Base-by-base conservation (phyloP, 2,329 filamentous ascomycete species). In the Eutypella sp. region DNA sequence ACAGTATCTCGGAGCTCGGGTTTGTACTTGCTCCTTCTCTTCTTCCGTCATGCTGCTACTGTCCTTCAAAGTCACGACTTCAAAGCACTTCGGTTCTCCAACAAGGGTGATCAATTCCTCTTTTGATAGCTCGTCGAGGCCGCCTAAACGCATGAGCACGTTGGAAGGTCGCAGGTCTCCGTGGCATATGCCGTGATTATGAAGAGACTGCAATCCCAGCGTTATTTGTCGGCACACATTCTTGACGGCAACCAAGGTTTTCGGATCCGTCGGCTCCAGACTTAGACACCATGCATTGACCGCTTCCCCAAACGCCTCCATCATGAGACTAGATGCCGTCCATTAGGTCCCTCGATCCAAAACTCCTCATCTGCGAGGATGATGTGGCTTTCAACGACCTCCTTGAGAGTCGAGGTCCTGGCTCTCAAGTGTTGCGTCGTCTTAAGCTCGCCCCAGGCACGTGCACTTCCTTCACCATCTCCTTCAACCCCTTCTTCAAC, bases 91-190 rank as follows among this genome's bases (percentile, higher is more conserved):
- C 10, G 24, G 42, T 24, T 29, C 19, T 2, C 42, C 9, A 6
- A n/a, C 29, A 5, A 40, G n/a, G 7, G 18, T 10, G 22, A 44
- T 15, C n/a, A 44, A 10, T 7, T 44, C 6, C 15, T 23, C n/a
- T 7, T 40, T 38, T 22, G 13, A 20, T 8, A 44, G 22, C 3
- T 33, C 19, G 16, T 44, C 34, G 34, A 44, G 9, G 9, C 34
- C 24, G 16, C 22, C 20, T 6, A 40, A 11, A 8, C 15, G 29
- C 16, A 40, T 29, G 5, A 45, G 29, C 10, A 47, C 31, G 31
- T 47, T 49, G 13, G n/a, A 22, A 18, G 44, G 47, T 16, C 38
- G 27, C 6, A 47, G 6, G 20, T 43, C 47, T 11, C 41, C 47
- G 41, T 49, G 44, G 9, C 22, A 41, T 3, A 47, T 29, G 4